Percentiles rank a stretch among this genome's conserved stretches.
Conservation (phyloP, 148 eudicot genomes). For the Chenopodium berlandieri region DNA sequence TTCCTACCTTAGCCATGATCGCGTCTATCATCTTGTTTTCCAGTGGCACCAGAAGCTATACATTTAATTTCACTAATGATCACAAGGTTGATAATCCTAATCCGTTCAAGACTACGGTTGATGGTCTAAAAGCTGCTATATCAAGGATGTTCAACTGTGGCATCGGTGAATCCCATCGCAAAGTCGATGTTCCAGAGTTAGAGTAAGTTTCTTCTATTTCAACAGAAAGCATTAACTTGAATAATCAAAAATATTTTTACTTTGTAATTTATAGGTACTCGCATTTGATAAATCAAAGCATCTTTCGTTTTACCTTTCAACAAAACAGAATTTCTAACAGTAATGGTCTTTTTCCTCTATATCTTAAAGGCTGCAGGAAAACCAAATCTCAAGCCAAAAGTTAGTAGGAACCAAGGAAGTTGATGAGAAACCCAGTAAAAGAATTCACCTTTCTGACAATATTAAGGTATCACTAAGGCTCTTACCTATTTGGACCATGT, state of each 20-base stretch:
- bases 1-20: conserved; percentile 66
- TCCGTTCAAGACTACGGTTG: conserved; percentile 32
- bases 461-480: conserved; percentile 52
- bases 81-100: conserved; percentile 18
- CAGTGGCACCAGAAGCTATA: conserved; percentile 44
- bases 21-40: conserved; percentile 50
- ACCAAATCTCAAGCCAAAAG: conserved; percentile 37
- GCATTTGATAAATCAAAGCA: background rate
- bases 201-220: conserved; percentile 55
- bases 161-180: conserved; percentile 14
- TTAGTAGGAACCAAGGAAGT: conserved; percentile 24
- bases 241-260: no score
- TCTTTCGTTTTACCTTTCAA: background rate
- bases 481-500: conserved; percentile 73
- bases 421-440: conserved; percentile 14
- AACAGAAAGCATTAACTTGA: background rate
- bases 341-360: background rate
- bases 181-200: conserved; percentile 41
- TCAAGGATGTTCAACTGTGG: conserved; percentile 36
- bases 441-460: conserved; percentile 33
- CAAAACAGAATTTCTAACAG: background rate
- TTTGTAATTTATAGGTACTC: no score
- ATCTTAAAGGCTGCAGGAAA: conserved; percentile 52
- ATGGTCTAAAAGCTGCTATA: conserved; percentile 32
- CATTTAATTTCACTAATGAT: conserved; percentile 26